Percentiles rank a stretch among this genome's conserved stretches.
Conservation (phyloP, 192 early-diverging fungal genomes). For the Lunasporangiospora selenospora region DNA sequence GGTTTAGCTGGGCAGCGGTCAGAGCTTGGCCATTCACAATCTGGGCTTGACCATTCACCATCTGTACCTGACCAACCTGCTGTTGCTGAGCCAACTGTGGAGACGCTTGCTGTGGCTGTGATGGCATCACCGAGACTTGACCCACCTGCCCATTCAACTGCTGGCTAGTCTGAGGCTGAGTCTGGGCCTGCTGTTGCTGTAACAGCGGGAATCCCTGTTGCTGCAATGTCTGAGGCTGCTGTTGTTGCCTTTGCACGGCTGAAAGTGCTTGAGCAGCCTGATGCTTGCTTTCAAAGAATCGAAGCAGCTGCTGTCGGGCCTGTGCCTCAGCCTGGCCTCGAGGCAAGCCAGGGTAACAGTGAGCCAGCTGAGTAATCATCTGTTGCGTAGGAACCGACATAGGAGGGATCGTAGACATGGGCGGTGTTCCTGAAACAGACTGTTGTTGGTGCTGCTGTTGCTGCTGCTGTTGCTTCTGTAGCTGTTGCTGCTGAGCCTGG, state of each 20-base stretch:
- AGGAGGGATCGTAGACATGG: conserved; percentile 18
- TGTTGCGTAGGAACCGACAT: conserved; percentile 35
- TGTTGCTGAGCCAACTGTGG: conserved; percentile 26
- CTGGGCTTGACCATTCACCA: conserved; percentile 36
- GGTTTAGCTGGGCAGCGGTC: conserved; percentile 23
- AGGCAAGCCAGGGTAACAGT: conserved; percentile 32
- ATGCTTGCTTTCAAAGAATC: conserved; percentile 50
- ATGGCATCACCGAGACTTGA: conserved; percentile 1
- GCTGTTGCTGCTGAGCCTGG: conserved; percentile 13
- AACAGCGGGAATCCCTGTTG: background rate
- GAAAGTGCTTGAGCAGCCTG: conserved; percentile 10
- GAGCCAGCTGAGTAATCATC: conserved; percentile 43
- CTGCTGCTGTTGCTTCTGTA: conserved; percentile 32
- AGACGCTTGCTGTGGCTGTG: conserved; percentile 32
- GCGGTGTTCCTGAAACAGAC: conserved; percentile 11
- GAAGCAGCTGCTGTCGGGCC: conserved; percentile 42
- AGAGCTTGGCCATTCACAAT: conserved; percentile 38
- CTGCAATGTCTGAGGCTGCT: conserved; percentile 15
- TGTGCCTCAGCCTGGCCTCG: conserved; percentile 37
- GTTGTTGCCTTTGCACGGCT: conserved; percentile 14
- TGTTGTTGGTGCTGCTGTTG: conserved; percentile 45
- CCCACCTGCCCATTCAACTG: conserved; percentile 27
- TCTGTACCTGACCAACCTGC: conserved; percentile 5
- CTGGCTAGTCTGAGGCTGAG: conserved; percentile 24
- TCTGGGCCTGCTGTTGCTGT: conserved; percentile 16